Base-by-base conservation (phyloP, 192 early-diverging fungal species). In the Fimicolochytrium jonesii region DNA sequence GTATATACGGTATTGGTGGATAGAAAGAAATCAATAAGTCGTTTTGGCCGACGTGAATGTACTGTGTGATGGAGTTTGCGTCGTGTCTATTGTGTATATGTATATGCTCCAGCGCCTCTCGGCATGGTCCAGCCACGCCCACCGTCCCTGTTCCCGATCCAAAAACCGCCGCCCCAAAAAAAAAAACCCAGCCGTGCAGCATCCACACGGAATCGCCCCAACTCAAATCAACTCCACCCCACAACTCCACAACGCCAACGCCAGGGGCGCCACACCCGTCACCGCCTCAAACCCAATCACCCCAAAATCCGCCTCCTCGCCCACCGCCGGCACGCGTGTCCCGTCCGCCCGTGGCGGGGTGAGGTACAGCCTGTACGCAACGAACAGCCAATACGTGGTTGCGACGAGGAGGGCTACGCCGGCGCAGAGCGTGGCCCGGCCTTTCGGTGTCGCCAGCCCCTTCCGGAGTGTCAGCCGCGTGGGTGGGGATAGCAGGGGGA, bases 251-350 rank as follows among this genome's bases (percentile, higher is more conserved):
- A 64, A 9, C n/a, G n/a, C n/a, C n/a, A 64, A 23, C 22, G 33
- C 28, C 0, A 64, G 0, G 11, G 62, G 62, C 17, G 55, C n/a
- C 25, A 64, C 10, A 17, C 51, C 50, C 18, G 62, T 64, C 35
- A 31, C 23, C n/a, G 62, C 48, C 45, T 64, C 62, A 43, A 64
- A 64, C 3, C 53, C 6, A 18, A 64, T 17, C 52, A 64, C 62
- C 4, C 62, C 62, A 11, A 64, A 31, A 64, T 64, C 62, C 36
- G 62, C 62, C 62, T 64, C 62, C 41, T 64, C 62, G 1, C 62
- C 62, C 25, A 64, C 62, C 41, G 62, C 62, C 7, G 62, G 62
- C 29, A 64, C 49, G 20, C 62, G 15, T n/a, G n/a, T n/a, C n/a
- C n/a, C n/a, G n/a, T n/a, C n/a, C n/a, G n/a, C n/a, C n/a, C n/a